Evolutionary conservation across 108 stramenopile species (phyloP).

Genomic region (Phaeodactylum tricornutum): DNA sequence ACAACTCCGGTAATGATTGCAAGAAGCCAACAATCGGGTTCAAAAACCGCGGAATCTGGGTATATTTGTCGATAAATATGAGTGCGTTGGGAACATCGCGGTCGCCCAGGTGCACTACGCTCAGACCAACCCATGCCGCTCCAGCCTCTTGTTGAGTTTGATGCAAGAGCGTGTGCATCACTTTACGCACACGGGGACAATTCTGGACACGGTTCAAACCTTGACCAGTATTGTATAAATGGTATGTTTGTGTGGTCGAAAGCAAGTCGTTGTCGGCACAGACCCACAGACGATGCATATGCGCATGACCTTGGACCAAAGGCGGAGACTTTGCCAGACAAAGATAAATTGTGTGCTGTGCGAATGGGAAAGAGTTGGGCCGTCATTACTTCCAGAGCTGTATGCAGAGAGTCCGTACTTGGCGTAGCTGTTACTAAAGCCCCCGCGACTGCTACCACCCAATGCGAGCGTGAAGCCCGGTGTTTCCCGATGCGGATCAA

Average conservation of each 20-base stretch:
- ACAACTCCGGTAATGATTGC: conserved; percentile 31
- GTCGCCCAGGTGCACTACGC: conserved; percentile 76
- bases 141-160: conserved; percentile 50
- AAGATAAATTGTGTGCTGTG: conserved; percentile 75
- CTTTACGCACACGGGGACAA: conserved; percentile 54
- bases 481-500: conserved; percentile 31
- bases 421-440: conserved; percentile 9
- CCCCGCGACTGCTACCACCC: conserved; percentile 4
- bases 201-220: conserved; percentile 75
- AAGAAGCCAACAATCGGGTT: conserved; percentile 50
- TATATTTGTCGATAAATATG: conserved; percentile 89
- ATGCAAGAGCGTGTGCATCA: conserved; percentile 51
- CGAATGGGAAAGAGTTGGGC: conserved; percentile 70
- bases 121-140: conserved; percentile 69
- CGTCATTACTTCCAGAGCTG: conserved; percentile 13
- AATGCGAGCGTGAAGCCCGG: conserved; percentile 25
- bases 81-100: conserved; percentile 87
- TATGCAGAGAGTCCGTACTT: conserved; percentile 39
- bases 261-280: conserved; percentile 65
- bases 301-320: conserved; percentile 71
- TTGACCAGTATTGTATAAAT: conserved; percentile 76
- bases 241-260: conserved; percentile 30
- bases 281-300: conserved; percentile 66
- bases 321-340: conserved; percentile 60
- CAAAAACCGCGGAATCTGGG: conserved; percentile 80